Conservation (phyloP, 148 eudicot species). For the Rhododendron mucronatum region DNA sequence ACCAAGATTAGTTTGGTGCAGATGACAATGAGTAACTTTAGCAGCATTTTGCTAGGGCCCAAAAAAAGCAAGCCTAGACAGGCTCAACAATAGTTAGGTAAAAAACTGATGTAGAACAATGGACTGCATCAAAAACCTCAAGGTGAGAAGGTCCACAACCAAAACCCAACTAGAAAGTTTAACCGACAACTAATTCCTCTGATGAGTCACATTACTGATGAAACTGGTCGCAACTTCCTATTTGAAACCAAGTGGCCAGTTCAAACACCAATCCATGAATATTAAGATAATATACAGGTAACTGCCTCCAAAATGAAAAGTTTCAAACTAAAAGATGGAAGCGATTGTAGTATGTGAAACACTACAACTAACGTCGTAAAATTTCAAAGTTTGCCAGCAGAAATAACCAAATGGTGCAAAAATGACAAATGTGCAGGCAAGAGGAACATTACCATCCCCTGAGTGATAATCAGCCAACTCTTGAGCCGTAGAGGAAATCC, state of each 20-base stretch:
- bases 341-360: background rate
- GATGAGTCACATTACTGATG: background rate
- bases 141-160: background rate
- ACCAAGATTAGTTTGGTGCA: background rate
- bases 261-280: background rate
- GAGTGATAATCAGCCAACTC: constrained; percentile 98
- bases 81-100: background rate
- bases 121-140: background rate
- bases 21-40: background rate
- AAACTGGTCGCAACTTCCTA: background rate
- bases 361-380: background rate
- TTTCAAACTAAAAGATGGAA: background rate
- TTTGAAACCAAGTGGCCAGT: background rate
- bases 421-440: constrained; percentile 4
- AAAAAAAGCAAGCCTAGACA: background rate
- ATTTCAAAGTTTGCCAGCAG: background rate
- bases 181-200: background rate
- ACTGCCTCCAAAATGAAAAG: background rate
- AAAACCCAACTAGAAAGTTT: background rate
- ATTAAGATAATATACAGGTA: background rate
- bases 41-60: background rate
- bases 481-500: constrained; percentile 83
- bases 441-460: constrained; percentile 67
- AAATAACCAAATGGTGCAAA: background rate
- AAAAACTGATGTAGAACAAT: background rate